A percentile compares a stretch with the other conserved stretches of the same genome.
Conservation (phyloP, 495 filamentous ascomycete species). For the Penicillium samsonianum region DNA sequence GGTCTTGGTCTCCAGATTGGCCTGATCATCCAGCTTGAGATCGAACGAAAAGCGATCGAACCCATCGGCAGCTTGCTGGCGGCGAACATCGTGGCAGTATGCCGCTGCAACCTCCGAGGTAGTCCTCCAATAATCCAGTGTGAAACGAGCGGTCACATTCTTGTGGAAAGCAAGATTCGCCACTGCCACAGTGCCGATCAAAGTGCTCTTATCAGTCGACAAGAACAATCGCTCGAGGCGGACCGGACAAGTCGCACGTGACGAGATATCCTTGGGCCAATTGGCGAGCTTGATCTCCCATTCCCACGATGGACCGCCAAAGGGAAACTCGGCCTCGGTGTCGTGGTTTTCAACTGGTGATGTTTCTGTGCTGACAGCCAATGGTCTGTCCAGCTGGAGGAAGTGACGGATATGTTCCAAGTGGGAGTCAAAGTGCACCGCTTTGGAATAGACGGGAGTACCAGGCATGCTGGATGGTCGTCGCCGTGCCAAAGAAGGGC, state of each 20-base stretch:
- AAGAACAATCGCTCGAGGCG: conserved; percentile 82
- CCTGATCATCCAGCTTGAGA: conserved; percentile 88
- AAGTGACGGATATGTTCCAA: conserved; percentile 96
- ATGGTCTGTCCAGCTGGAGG: conserved; percentile 84
- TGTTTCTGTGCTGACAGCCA: conserved; percentile 93
- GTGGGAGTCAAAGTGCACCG: conserved; percentile 92
- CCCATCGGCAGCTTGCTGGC: conserved; percentile 62
- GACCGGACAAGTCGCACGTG: conserved; percentile 64
- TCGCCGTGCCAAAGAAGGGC: conserved; percentile 66
- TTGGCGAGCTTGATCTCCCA: conserved; percentile 87
- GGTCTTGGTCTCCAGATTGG: conserved; percentile 86
- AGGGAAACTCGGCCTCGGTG: conserved; percentile 84
- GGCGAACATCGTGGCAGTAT: conserved; percentile 76
- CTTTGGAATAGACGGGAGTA: conserved; percentile 91
- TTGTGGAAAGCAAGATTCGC: conserved; percentile 93
- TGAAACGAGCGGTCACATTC: conserved; percentile 83
- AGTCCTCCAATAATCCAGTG: conserved; percentile 97
- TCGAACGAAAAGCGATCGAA: conserved; percentile 90
- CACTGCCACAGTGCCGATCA: conserved; percentile 81
- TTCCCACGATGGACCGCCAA: conserved; percentile 64
- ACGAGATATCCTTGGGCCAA: conserved; percentile 70
- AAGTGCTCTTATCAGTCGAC: conserved; percentile 78
- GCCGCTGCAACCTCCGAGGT: conserved; percentile 91
- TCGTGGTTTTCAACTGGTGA: conserved; percentile 88
- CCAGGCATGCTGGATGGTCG: conserved; percentile 96